Evolutionary conservation across 164 flowering plant genomes (phyloP).

Genomic region (Pachysandra terminalis): DNA sequence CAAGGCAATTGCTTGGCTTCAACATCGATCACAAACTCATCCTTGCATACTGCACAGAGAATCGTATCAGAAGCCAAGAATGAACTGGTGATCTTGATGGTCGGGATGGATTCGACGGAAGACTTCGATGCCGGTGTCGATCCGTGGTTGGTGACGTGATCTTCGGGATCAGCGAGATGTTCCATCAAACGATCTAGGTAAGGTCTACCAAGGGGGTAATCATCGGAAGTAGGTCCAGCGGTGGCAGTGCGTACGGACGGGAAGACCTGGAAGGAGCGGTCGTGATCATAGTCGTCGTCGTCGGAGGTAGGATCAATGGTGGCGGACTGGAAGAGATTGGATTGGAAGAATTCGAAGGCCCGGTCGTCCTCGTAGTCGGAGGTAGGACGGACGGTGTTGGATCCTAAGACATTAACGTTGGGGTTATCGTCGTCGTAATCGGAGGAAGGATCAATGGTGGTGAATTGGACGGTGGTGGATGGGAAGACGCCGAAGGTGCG

Average conservation of each 20-base stretch:
- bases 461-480: no score
- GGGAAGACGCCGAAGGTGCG: no score
- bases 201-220: conserved; percentile 35
- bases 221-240: conserved; percentile 11
- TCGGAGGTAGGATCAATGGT: background rate
- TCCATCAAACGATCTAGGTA: conserved; percentile 41
- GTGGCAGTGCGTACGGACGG: background rate
- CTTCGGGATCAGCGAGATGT: conserved; percentile 33
- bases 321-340: no score
- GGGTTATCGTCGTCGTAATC: no score
- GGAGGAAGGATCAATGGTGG: no score
- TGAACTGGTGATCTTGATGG: conserved; percentile 35
- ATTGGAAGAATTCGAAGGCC: no score
- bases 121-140: conserved; percentile 34
- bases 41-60: conserved; percentile 65
- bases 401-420: no score
- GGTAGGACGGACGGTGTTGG: no score
- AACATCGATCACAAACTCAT: conserved; percentile 37
- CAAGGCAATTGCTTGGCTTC: conserved; percentile 68
- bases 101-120: conserved; percentile 40
- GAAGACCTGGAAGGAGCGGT: conserved; percentile 8
- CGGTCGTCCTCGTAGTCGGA: no score
- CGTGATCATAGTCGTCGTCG: conserved; percentile 25
- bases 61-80: conserved; percentile 19
- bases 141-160: background rate